Evolutionary conservation across 495 filamentous ascomycete species (phyloP).

Genomic region (Penicillium macrosclerotiorum): DNA sequence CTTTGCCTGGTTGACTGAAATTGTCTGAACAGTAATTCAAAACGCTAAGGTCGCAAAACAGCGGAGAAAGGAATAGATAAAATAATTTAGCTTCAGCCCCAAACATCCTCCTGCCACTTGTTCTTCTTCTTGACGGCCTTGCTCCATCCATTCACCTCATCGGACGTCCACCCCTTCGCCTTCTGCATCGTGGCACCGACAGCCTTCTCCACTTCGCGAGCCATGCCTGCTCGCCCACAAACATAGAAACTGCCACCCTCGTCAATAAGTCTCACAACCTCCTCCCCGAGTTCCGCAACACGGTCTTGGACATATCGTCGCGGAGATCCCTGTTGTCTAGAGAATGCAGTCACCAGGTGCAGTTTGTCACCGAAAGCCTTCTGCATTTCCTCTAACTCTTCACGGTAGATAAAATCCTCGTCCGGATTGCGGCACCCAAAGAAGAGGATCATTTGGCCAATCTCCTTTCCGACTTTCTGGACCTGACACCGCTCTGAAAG

Average conservation of each 20-base stretch:
- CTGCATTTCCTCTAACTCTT: constrained; percentile 34
- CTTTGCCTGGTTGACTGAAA: no score
- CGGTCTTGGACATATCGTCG: constrained; percentile 42
- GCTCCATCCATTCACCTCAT: constrained; percentile 39
- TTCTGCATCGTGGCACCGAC: constrained; percentile 29
- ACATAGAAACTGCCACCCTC: constrained; percentile 47
- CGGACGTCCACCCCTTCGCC: constrained; percentile 34
- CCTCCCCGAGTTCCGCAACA: constrained; percentile 30
- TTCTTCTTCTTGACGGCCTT: constrained; percentile 42
- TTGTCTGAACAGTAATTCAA: no score
- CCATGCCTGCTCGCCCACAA: constrained; percentile 51
- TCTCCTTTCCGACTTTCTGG: constrained; percentile 33
- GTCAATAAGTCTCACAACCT: constrained; percentile 36
- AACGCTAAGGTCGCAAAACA: not conserved
- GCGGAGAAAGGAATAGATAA: no score
- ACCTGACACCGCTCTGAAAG: constrained; percentile 41
- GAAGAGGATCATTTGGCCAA: constrained; percentile 44
- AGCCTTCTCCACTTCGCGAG: constrained; percentile 46
- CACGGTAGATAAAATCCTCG: constrained; percentile 44
- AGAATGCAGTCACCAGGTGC: constrained; percentile 36
- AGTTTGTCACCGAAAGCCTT: constrained; percentile 21
- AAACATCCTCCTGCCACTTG: constrained; percentile 54
- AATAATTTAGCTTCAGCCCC: constrained; percentile 9
- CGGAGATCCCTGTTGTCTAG: constrained; percentile 18
- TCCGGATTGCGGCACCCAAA: constrained; percentile 44